Evolutionary conservation across 78 protist genomes (phyloP).

Genomic region (Dictyostelium capitatum): DNA sequence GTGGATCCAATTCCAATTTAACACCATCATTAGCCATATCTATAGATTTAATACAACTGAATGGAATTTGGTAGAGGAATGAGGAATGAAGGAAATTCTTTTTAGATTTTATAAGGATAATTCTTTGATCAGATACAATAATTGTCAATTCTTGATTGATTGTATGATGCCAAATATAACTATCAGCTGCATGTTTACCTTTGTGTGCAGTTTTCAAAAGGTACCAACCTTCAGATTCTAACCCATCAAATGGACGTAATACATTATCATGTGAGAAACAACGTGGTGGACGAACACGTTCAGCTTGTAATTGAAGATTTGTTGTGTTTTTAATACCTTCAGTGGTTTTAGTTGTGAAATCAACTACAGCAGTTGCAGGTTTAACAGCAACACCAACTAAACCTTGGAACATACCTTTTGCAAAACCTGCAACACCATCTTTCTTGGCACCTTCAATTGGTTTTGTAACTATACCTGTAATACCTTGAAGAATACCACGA

Average conservation of each 20-base stretch:
- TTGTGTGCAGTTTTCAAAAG: constrained; percentile 72
- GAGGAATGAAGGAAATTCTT: constrained; percentile 50
- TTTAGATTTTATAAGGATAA: constrained; percentile 26
- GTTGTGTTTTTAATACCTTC: constrained; percentile 91
- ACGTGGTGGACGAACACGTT: constrained; percentile 62
- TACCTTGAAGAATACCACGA: constrained; percentile 89
- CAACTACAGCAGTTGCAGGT: constrained; percentile 91
- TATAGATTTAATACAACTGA: constrained; percentile 14
- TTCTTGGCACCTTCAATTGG: constrained; percentile 90
- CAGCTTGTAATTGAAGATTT: constrained; percentile 51
- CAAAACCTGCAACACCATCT: constrained; percentile 89
- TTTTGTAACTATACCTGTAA: constrained; percentile 90
- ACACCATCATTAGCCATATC: constrained; percentile 42
- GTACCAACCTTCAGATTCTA: constrained; percentile 75
- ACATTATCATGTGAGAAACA: constrained; percentile 40
- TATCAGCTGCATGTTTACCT: constrained; percentile 59
- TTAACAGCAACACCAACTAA: constrained; percentile 91
- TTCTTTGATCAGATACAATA: constrained; percentile 57
- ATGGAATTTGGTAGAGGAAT: constrained; percentile 53
- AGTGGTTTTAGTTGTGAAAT: constrained; percentile 83
- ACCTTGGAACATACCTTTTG: constrained; percentile 93
- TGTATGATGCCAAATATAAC: constrained; percentile 65
- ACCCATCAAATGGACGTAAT: constrained; percentile 13
- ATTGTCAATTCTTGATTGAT: constrained; percentile 44
- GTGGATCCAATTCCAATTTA: constrained; percentile 35